Evolutionary conservation across 257 asterid species (phyloP).

Genomic region (Plantago elongata): DNA sequence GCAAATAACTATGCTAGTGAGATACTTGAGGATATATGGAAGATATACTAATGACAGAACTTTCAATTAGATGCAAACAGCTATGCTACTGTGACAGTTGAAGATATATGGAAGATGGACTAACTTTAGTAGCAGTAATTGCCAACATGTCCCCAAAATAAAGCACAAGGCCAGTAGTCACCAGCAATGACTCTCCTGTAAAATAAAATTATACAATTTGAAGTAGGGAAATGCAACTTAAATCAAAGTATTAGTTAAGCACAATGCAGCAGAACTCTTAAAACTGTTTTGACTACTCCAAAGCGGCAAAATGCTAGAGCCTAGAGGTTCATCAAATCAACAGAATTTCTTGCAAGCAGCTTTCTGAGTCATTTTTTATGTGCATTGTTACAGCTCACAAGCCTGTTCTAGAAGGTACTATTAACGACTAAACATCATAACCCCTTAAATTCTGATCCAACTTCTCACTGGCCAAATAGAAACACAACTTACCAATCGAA

Average conservation of each 20-base stretch:
- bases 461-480: constrained; percentile 15
- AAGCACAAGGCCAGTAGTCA: constrained; percentile 76
- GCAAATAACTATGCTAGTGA: constrained; percentile 10
- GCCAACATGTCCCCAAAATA: constrained; percentile 82
- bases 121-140: constrained; percentile 61
- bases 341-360: background rate
- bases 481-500: constrained; percentile 69
- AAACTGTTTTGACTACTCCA: constrained; percentile 11
- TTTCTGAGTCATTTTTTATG: constrained; percentile 1
- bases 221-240: constrained; percentile 13
- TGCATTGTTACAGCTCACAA: background rate
- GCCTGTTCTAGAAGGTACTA: background rate
- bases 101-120: constrained; percentile 28
- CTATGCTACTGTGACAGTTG: constrained; percentile 9
- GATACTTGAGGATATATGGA: constrained; percentile 20
- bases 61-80: constrained; percentile 19
- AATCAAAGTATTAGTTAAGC: too few species aligned
- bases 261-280: background rate
- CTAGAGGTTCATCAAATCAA: constrained; percentile 3
- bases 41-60: constrained; percentile 15
- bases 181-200: constrained; percentile 92
- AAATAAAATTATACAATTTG: constrained; percentile 27
- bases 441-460: constrained; percentile 6
- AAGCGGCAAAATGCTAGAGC: constrained; percentile 1
- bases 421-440: background rate